Conservation (phyloP, 805 yeast genomes). For the Lachancea dasiensis region DNA sequence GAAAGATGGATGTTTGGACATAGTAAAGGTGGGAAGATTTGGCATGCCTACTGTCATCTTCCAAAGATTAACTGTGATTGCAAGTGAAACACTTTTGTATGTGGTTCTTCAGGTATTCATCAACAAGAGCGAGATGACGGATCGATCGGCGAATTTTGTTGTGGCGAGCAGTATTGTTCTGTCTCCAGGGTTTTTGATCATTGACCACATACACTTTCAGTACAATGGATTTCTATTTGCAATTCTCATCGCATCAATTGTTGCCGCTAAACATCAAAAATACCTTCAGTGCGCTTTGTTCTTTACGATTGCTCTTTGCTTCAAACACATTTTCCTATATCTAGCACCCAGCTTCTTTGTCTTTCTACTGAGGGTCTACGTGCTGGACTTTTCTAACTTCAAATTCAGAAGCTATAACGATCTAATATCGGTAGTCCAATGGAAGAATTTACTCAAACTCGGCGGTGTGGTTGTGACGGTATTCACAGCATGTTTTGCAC, state of each 20-base stretch:
- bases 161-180: conserved; percentile 75
- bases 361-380: conserved; percentile 69
- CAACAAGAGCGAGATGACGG: conserved; percentile 38
- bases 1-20: conserved; percentile 71
- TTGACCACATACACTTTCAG: conserved; percentile 96
- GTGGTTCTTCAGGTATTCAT: conserved; percentile 67
- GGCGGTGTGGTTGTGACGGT: conserved; percentile 58
- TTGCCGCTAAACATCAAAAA: conserved; percentile 55
- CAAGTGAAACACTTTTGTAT: conserved; percentile 68
- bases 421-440: conserved; percentile 37
- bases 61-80: conserved; percentile 76
- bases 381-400: conserved; percentile 38
- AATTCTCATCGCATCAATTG: conserved; percentile 64
- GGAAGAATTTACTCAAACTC: conserved; percentile 55
- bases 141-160: conserved; percentile 49
- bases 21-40: conserved; percentile 58
- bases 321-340: conserved; percentile 89
- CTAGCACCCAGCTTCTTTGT: conserved; percentile 92
- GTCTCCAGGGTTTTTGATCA: conserved; percentile 83
- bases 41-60: conserved; percentile 76
- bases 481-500: conserved; percentile 67
- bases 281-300: conserved; percentile 57
- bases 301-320: conserved; percentile 76
- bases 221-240: conserved; percentile 94
- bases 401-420: conserved; percentile 31